Percentiles rank a stretch among this genome's conserved stretches.
These are phyloP conservation scores for Psophocarpus tetragonolobus DNA, from an alignment of 306 rosid genomes.

Conservation along the genomic window DNA sequence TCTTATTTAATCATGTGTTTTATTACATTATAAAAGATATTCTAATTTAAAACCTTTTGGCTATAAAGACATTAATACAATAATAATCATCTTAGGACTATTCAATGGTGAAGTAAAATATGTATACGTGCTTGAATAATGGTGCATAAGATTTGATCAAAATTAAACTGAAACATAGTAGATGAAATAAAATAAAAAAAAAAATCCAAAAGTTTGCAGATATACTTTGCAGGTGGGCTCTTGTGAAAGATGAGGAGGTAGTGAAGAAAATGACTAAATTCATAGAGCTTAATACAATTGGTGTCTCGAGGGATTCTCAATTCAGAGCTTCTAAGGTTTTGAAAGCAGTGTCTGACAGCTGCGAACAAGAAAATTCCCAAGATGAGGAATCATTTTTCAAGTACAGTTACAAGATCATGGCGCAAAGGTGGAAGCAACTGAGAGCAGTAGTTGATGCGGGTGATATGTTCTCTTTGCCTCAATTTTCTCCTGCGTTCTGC, in stretches of 20 bases:
- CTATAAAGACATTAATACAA: neutral
- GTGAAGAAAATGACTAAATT: constrained; percentile 78
- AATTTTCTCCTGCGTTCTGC: constrained; percentile 54
- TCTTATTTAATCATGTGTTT: neutral
- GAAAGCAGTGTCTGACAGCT: constrained; percentile 52
- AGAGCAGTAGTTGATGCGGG: constrained; percentile 48
- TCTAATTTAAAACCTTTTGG: neutral
- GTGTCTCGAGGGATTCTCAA: constrained; percentile 94
- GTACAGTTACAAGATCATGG: constrained; percentile 53
- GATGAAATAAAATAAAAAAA: neutral
- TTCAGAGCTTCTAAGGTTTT: constrained; percentile 81
- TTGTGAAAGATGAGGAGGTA: constrained; percentile 68
- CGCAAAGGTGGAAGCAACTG: constrained; percentile 66
- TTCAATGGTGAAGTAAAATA: neutral
- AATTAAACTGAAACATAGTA: neutral
- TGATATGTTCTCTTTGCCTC: constrained; percentile 57
- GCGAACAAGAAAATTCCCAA: constrained; percentile 33
- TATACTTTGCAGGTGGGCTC: constrained; percentile 70
- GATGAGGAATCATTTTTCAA: constrained; percentile 54
- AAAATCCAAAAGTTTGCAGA: neutral
- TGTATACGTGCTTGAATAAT: neutral
- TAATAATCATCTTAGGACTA: neutral
- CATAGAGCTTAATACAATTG: constrained; percentile 75
- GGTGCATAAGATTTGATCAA: neutral
- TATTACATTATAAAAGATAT: neutral